phyloP scores from a whole-genome alignment of 305 asterid genomes.

The Solanum aculeatissimum region DNA sequence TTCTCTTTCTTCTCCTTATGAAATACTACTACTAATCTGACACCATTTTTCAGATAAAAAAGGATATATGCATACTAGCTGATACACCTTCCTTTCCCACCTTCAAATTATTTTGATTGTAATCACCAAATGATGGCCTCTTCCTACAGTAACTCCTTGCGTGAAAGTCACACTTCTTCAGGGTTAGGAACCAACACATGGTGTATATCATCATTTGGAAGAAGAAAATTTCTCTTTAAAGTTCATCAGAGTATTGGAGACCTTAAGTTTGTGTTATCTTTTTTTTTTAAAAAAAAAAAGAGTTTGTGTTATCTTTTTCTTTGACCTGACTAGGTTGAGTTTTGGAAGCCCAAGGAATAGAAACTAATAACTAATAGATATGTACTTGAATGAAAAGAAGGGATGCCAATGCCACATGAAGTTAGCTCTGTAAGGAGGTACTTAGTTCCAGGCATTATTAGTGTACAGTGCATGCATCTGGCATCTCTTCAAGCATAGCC shows the following conservation, averaged over 20 bases:
- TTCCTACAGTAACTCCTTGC: background rate
- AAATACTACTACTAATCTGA: background rate
- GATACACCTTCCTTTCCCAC: background rate
- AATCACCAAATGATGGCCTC: background rate
- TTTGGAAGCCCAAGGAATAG: background rate
- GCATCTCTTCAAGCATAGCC: background rate
- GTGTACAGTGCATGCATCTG: background rate
- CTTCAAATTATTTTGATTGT: background rate
- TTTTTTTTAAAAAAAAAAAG: too few relatives aligned
- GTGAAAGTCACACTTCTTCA: background rate
- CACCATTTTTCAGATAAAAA: background rate
- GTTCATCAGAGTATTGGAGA: background rate
- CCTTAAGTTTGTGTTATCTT: background rate
- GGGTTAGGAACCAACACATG: background rate
- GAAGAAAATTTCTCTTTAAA: background rate
- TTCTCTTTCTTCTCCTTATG: background rate
- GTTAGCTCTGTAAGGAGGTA: background rate
- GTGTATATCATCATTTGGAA: background rate
- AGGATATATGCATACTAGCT: background rate
- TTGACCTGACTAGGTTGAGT: background rate
- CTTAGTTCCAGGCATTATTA: background rate
- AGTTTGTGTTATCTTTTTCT: background rate
- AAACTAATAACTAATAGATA: background rate
- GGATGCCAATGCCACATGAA: background rate
- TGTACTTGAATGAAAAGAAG: background rate